phyloP scores from a whole-genome alignment of 352 stramenopile species.

The Globisporangium yorkense region DNA sequence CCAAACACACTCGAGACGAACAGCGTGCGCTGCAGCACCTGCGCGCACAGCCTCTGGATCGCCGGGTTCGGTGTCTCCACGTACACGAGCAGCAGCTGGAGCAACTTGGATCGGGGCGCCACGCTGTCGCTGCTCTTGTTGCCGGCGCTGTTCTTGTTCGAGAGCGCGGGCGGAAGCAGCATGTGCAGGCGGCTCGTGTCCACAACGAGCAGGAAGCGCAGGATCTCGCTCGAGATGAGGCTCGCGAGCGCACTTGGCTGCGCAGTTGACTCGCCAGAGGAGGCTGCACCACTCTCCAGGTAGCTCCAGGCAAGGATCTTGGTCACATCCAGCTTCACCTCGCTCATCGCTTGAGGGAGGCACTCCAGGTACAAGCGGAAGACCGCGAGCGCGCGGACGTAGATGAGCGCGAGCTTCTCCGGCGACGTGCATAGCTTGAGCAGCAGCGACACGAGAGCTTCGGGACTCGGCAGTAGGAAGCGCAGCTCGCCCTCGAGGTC shows the following conservation, averaged over 20 bases:
- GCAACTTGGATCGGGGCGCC: constrained; percentile 39
- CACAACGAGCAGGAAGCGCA: constrained; percentile 59
- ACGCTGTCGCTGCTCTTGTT: constrained; percentile 13
- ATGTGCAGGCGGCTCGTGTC: constrained; percentile 54
- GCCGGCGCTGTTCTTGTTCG: constrained; percentile 9
- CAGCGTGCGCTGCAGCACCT: constrained; percentile 54
- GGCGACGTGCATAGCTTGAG: constrained; percentile 56
- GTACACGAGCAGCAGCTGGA: constrained; percentile 59
- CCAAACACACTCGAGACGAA: constrained; percentile 55
- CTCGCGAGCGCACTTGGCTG: constrained; percentile 27
- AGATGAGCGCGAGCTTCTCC: constrained; percentile 44
- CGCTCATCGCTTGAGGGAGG: constrained; percentile 63
- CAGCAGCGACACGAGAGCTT: constrained; percentile 73
- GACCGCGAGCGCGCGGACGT: constrained; percentile 66
- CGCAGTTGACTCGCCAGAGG: neutral
- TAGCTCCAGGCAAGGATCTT: constrained; percentile 68
- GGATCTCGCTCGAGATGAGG: constrained; percentile 63
- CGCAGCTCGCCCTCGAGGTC: constrained; percentile 66
- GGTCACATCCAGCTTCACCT: constrained; percentile 82
- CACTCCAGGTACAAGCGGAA: constrained; percentile 75
- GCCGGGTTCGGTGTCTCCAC: constrained; percentile 27
- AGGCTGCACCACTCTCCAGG: constrained; percentile 19
- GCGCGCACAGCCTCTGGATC: constrained; percentile 32
- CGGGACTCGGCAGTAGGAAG: constrained; percentile 64
- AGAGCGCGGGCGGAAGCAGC: constrained; percentile 24